Base-by-base conservation (phyloP, 306 rosid species). In the Prunus campanulata region DNA sequence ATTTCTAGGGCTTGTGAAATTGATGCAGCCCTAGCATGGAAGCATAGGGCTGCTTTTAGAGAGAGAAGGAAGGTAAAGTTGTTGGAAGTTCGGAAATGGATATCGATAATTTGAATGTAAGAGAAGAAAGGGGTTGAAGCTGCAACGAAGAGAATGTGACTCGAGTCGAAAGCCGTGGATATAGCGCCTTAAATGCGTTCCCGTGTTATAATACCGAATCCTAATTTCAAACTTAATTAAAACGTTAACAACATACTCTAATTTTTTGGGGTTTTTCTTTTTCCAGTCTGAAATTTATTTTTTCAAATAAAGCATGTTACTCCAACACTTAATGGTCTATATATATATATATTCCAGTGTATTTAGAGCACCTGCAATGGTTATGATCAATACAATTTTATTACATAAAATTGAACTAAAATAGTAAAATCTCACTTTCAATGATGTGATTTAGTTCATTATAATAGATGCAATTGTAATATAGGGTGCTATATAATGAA, bases 11-110 rank as follows among this genome's bases (percentile, higher is more conserved):
- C n/a, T 30, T 32, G 66, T 11, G 67, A 30, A 70, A 80, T 44
- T 22, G 77, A 19, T 14, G 85, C 79, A 77, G 83, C 81, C 82
- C 85, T 74, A 91, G 83, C 91, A 71, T 78, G 74, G 67, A 44
- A 73, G 81, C 82, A 59, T 66, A 72, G 85, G 79, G 83, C 86
- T 75, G 84, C 56, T 22, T 9, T 24, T 9, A 8, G 20, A 22
- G 47, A 69, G 63, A 71, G 74, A 75, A 77, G 60, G 76, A 73
- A 19, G 76, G 70, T 25, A 48, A 44, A 24, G 74, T n/a, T 6
- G 62, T 24, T 61, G 42, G 44, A 61, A 71, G 18, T 50, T 25
- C 3, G 56, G 47, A 19, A 73, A 71, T 49, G 70, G 65, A 29
- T n/a, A 39, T 22, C 14, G 74, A 30, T 10, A n/a, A 32, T 68